Evolutionary conservation across 2,329 filamentous ascomycete species (phyloP).

Genomic region (Ophiostoma ulmi): DNA sequence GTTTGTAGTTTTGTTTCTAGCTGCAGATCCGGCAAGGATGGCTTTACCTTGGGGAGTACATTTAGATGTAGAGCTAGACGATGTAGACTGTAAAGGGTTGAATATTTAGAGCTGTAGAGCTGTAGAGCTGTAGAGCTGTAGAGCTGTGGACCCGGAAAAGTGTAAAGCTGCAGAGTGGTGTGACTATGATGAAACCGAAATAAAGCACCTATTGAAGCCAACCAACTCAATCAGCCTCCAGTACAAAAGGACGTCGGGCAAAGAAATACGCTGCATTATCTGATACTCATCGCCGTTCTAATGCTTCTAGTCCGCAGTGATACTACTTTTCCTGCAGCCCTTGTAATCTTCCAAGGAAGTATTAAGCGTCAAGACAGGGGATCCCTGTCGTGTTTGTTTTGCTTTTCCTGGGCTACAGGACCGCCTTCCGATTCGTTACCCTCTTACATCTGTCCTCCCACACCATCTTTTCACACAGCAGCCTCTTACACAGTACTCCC

Average conservation of each 20-base stretch:
- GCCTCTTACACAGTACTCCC: too few species aligned
- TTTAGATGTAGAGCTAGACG: background rate
- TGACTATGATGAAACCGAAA: background rate
- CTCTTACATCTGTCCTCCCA: background rate
- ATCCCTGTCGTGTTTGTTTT: background rate
- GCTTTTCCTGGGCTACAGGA: constrained; percentile 1
- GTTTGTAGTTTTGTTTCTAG: background rate
- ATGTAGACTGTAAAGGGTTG: too few species aligned
- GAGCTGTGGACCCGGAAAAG: background rate
- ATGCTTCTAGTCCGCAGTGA: background rate
- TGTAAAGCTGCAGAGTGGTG: background rate
- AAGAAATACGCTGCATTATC: background rate
- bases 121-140: too few species aligned
- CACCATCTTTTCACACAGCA: background rate
- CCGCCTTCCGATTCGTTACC: constrained; percentile 2
- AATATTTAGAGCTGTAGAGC: too few species aligned
- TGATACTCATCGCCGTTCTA: background rate
- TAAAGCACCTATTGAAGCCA: background rate
- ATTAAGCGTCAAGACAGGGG: background rate
- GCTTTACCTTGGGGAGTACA: background rate
- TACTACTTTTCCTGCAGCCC: background rate
- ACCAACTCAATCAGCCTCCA: background rate
- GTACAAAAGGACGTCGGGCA: background rate
- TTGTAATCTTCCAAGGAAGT: background rate
- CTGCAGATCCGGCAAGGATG: background rate